Conservation (phyloP, 768 basidiomycete species). For the Leccinellum luteum region DNA sequence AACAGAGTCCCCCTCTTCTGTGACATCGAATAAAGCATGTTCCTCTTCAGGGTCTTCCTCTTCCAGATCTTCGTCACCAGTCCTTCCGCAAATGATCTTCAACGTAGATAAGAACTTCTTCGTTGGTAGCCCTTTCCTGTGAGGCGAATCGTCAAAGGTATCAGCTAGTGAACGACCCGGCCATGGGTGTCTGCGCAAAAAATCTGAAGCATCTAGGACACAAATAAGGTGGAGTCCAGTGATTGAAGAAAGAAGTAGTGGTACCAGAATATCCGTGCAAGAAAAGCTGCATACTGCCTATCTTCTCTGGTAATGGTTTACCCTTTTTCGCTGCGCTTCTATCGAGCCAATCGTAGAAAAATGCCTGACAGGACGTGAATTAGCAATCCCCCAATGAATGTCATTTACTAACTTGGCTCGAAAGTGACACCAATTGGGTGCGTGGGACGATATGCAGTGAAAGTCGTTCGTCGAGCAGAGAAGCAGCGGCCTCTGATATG, state of each 20-base stretch:
- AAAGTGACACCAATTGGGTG: constrained; percentile 79
- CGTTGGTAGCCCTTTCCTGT: constrained; percentile 64
- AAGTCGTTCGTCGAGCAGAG: constrained; percentile 72
- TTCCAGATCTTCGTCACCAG: constrained; percentile 74
- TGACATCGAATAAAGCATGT: constrained; percentile 62
- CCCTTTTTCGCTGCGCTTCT: constrained; percentile 79
- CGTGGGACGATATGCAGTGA: constrained; percentile 79
- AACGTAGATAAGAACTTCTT: constrained; percentile 68
- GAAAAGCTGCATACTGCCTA: constrained; percentile 89
- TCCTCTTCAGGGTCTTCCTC: constrained; percentile 76
- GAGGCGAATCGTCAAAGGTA: constrained; percentile 82
- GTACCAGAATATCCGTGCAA: constrained; percentile 77
- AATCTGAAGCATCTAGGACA: constrained; percentile 77
- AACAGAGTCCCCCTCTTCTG: constrained; percentile 52
- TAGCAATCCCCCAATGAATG: background rate
- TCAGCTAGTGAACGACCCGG: constrained; percentile 82
- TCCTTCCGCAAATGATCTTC: constrained; percentile 82
- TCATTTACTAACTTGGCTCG: constrained; percentile 52
- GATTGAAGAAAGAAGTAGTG: background rate
- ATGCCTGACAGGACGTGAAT: constrained; percentile 49
- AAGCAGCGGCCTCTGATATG: constrained; percentile 87
- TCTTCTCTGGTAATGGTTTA: constrained; percentile 80
- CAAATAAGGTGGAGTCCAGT: background rate
- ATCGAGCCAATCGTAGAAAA: constrained; percentile 93
- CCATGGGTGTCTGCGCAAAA: constrained; percentile 83